Conservation (phyloP, 345 rosid species). For the Rhizophora apiculata region DNA sequence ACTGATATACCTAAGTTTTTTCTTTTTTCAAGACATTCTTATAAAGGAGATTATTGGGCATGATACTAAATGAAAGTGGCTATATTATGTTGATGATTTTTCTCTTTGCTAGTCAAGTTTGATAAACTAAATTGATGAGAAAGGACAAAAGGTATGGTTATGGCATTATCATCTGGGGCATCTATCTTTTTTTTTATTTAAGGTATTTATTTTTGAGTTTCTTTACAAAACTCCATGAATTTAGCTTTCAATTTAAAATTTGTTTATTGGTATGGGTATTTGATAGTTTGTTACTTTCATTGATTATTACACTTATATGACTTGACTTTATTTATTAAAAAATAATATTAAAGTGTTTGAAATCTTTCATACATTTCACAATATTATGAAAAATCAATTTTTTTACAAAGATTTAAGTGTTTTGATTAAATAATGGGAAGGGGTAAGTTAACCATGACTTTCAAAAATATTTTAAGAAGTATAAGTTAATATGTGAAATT, state of each 20-base stretch:
- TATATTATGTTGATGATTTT: background rate
- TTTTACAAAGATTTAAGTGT: background rate
- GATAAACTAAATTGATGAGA: background rate
- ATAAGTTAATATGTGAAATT: background rate
- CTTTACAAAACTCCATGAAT: background rate
- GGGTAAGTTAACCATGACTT: background rate
- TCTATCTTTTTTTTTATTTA: background rate
- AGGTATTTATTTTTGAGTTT: background rate
- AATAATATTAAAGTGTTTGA: background rate
- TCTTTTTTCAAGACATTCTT: too few species aligned
- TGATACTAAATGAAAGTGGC: background rate
- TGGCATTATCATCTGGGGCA: background rate
- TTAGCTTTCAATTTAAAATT: background rate
- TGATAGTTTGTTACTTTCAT: background rate
- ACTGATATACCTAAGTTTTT: too few species aligned
- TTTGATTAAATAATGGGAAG: background rate
- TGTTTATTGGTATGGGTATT: background rate
- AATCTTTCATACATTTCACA: background rate
- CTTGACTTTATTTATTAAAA: background rate
- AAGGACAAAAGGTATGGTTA: background rate
- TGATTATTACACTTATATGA: background rate
- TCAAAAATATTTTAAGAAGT: background rate
- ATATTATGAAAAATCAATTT: background rate
- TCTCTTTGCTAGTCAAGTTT: background rate
- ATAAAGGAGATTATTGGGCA: background rate